phyloP scores from a whole-genome alignment of 2,329 filamentous ascomycete species.

The Claviceps digitariae region DNA sequence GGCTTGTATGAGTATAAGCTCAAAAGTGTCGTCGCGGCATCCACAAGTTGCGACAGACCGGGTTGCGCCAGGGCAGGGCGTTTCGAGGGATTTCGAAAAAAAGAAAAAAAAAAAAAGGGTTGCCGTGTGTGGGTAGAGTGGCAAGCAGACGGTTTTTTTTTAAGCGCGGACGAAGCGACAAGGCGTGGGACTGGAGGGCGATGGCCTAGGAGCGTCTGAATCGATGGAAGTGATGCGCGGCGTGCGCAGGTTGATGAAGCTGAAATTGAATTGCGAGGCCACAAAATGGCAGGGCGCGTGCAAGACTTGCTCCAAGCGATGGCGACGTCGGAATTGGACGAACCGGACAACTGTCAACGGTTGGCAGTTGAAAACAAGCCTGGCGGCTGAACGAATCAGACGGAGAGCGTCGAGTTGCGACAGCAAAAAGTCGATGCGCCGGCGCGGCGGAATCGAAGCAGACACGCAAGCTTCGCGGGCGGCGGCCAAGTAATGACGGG shows the following conservation, averaged over 20 bases:
- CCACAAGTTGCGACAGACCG: constrained; percentile 9
- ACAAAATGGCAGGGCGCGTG: neutral
- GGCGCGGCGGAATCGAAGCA: neutral
- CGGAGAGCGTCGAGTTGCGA: constrained; percentile 1
- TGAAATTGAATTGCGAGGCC: neutral
- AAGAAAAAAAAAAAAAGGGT: too few relatives aligned
- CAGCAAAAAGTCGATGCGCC: constrained; percentile 2
- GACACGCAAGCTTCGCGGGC: neutral
- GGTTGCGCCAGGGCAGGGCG: constrained; percentile 7
- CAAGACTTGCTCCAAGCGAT: neutral
- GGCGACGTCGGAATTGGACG: neutral
- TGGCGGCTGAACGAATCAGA: neutral
- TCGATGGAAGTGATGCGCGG: neutral
- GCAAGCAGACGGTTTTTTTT: neutral
- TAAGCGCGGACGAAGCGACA: neutral
- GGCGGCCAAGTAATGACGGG: neutral
- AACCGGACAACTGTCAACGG: constrained; percentile 1
- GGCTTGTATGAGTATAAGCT: neutral
- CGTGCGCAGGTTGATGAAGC: neutral
- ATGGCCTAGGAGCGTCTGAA: neutral
- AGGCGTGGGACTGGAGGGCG: neutral
- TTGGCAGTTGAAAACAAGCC: constrained; percentile 2
- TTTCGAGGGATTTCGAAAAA: neutral
- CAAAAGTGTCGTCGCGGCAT: neutral
- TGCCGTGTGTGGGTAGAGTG: neutral